Conservation (phyloP, 768 basidiomycete species). For the Dioszegia hungarica region DNA sequence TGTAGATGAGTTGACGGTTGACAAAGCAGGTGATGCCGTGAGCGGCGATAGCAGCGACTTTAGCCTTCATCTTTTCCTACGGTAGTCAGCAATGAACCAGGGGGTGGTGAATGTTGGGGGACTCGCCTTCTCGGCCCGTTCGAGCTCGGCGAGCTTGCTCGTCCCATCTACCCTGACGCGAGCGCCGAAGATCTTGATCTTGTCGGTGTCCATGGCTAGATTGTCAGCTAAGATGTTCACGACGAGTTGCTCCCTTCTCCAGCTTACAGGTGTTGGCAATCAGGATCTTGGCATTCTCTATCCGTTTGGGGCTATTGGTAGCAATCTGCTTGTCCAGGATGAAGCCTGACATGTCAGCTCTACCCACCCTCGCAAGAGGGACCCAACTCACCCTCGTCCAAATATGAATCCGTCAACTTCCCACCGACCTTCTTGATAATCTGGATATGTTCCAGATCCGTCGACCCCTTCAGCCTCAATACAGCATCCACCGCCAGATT, state of each 20-base stretch:
- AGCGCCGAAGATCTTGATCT: conserved; percentile 98
- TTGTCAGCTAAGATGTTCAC: background rate
- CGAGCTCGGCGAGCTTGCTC: conserved; percentile 94
- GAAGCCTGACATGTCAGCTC: conserved; percentile 58
- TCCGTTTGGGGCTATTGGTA: conserved; percentile 86
- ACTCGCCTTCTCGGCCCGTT: conserved; percentile 82
- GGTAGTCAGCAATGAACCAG: conserved; percentile 6
- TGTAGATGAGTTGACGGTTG: conserved; percentile 97
- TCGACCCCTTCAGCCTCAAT: conserved; percentile 87
- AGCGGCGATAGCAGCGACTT: conserved; percentile 86
- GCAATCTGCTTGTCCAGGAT: conserved; percentile 95
- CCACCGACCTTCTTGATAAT: conserved; percentile 99
- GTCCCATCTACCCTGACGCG: conserved; percentile 92
- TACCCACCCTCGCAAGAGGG: background rate
- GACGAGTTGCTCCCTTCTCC: too few species aligned
- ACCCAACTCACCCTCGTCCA: conserved; percentile 72
- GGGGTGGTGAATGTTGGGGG: background rate
- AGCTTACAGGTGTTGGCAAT: conserved; percentile 94
- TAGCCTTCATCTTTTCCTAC: conserved; percentile 99
- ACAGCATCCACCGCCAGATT: conserved; percentile 97
- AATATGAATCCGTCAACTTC: conserved; percentile 94
- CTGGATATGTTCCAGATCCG: conserved; percentile 95
- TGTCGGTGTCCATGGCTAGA: conserved; percentile 98
- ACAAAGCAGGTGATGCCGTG: conserved; percentile 97
- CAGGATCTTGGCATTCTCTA: conserved; percentile 91